Percentiles rank a stretch among this genome's conserved stretches.
phyloP scores from a whole-genome alignment of 192 early-diverging fungal species.

The Entomortierella lignicola region DNA sequence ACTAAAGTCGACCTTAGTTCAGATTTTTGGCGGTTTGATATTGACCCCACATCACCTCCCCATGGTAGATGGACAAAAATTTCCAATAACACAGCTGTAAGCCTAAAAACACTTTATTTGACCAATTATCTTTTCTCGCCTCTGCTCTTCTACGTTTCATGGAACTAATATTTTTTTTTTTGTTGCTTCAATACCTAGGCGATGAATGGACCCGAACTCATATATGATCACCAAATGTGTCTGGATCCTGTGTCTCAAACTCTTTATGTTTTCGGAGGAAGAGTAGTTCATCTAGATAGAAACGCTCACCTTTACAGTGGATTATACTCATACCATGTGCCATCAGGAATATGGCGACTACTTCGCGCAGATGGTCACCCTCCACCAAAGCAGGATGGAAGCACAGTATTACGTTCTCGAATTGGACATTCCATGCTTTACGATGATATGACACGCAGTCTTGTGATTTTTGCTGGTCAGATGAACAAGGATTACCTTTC shows the following conservation, averaged over 20 bases:
- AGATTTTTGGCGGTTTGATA: constrained; percentile 93
- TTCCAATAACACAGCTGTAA: constrained; percentile 77
- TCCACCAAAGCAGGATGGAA: constrained; percentile 55
- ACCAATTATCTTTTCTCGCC: too few species aligned
- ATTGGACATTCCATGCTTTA: constrained; percentile 94
- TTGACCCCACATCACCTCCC: constrained; percentile 56
- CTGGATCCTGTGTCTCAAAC: constrained; percentile 75
- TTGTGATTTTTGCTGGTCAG: constrained; percentile 93
- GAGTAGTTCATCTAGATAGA: constrained; percentile 72
- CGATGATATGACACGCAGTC: constrained; percentile 73
- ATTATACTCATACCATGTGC: constrained; percentile 84
- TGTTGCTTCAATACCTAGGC: too few species aligned
- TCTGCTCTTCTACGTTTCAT: too few species aligned
- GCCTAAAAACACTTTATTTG: too few species aligned
- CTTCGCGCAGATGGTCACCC: constrained; percentile 75
- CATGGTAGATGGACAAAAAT: constrained; percentile 76
- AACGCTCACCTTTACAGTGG: constrained; percentile 85
- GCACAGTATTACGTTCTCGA: constrained; percentile 75
- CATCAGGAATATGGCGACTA: constrained; percentile 74
- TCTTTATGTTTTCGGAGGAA: constrained; percentile 94
- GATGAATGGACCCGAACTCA: constrained; percentile 86
- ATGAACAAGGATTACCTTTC: constrained; percentile 83
- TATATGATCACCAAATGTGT: constrained; percentile 96
- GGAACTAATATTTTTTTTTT: too few species aligned
- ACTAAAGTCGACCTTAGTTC: constrained; percentile 76